Evolutionary conservation across 1,284 basidiomycete species (phyloP), one percentile per base, ranked within the genome.

Genomic region (Somion occarium): DNA sequence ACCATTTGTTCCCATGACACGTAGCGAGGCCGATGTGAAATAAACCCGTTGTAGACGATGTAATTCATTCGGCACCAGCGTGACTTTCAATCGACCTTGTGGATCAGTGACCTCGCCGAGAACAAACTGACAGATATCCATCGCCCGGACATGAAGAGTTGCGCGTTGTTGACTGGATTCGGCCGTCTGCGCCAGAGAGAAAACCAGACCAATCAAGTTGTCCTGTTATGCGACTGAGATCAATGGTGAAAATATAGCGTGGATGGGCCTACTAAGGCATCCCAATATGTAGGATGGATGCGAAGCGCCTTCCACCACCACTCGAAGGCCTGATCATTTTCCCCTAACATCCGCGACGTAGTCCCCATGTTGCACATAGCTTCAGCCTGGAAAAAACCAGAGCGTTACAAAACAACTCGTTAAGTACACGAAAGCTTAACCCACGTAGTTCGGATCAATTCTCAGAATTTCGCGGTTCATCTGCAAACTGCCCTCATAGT

Each of bases 301-400:
- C 58, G 58, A n/a, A 66, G 54, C 20, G 64, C 64, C 49, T 61
- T 62, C 61, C 60, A 60, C 64, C 64, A 66, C 59, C 59, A 63
- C 20, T 63, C 56, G 39, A 55, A 63, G 0, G 63, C 64, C 34
- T 64, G 53, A 18, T 62, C 57, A 38, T 48, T 47, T 7, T 54
- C 54, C 25, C 60, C 57, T 37, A 46, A 70, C 64, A 73, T 71
- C 19, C 73, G 68, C 46, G 75, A 61, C 4, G 76, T 73, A 5
- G 74, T 76, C 3, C 78, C 78, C 38, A 79, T 72, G 56, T 80
- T 80, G 50, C 69, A 69, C 74, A 77, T 74, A 5, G 74, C 73
- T 59, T 77, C 75, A 26, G 65, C 69, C 70, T 72, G 43, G 7
- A 20, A 38, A n/a, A n/a, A n/a, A n/a, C n/a, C n/a, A n/a, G n/a